phyloP scores from a whole-genome alignment of 108 stramenopile genomes.

The Nitzschia sp. region DNA sequence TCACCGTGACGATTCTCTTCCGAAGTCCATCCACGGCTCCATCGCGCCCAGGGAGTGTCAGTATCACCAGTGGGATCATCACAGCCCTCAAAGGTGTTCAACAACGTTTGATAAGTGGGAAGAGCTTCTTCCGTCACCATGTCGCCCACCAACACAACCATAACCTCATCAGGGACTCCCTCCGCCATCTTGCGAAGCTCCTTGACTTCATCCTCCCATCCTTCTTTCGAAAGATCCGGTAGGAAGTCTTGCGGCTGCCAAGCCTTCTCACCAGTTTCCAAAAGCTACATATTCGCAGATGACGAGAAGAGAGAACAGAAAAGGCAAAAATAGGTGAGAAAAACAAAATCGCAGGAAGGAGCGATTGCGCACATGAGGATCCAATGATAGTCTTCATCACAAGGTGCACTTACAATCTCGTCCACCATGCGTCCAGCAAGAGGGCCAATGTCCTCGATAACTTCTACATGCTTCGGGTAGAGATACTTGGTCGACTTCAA shows the following conservation, averaged over 20 bases:
- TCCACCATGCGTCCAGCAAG: conserved; percentile 82
- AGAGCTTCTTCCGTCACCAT: conserved; percentile 94
- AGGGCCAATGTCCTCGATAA: conserved; percentile 83
- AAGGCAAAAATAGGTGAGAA: conserved; percentile 8
- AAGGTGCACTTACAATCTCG: conserved; percentile 75
- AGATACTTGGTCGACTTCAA: conserved; percentile 65
- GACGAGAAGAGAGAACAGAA: background rate
- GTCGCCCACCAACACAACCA: conserved; percentile 89
- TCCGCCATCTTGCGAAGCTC: conserved; percentile 70
- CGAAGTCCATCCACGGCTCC: conserved; percentile 91
- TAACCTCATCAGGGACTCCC: conserved; percentile 74
- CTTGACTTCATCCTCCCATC: conserved; percentile 74
- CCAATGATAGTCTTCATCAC: too few species aligned
- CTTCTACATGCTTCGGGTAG: conserved; percentile 92
- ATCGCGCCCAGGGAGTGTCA: conserved; percentile 82
- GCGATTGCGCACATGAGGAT: too few species aligned
- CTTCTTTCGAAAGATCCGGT: conserved; percentile 75
- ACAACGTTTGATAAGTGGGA: conserved; percentile 90
- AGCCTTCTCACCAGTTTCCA: conserved; percentile 85
- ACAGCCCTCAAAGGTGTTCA: conserved; percentile 93
- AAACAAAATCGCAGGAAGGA: background rate
- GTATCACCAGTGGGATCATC: conserved; percentile 90
- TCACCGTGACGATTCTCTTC: conserved; percentile 95
- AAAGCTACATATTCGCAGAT: conserved; percentile 58
- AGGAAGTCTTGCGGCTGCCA: conserved; percentile 94